phyloP scores from a whole-genome alignment of 805 yeast genomes.

The Lipomyces oligophaga region DNA sequence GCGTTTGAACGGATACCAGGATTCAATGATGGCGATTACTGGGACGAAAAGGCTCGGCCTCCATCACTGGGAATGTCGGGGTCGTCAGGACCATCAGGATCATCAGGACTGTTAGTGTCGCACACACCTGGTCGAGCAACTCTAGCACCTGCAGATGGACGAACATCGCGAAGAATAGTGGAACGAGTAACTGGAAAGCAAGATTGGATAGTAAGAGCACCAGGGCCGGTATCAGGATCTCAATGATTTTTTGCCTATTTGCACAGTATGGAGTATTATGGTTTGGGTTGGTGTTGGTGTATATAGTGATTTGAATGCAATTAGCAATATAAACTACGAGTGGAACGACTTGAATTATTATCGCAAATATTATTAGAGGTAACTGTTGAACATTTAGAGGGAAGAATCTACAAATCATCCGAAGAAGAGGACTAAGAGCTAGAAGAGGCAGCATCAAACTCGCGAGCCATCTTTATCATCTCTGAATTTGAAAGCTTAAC shows the following conservation, averaged over 20 bases:
- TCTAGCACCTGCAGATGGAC: slow-evolving; percentile 15
- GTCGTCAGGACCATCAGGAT: background rate
- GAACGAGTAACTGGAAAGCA: slow-evolving; percentile 22
- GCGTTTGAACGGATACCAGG: slow-evolving; percentile 48
- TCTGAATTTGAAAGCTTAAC: slow-evolving; percentile 25
- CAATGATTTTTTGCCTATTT: too few relatives aligned
- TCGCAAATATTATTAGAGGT: too few relatives aligned
- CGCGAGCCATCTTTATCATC: slow-evolving; percentile 22
- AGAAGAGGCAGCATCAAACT: slow-evolving; percentile 5
- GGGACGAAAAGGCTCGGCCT: slow-evolving; percentile 39
- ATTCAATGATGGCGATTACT: slow-evolving; percentile 46
- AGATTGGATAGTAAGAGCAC: slow-evolving; percentile 21
- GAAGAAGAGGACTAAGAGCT: too few relatives aligned
- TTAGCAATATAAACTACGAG: too few relatives aligned
- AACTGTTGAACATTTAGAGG: too few relatives aligned
- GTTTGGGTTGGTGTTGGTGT: too few relatives aligned
- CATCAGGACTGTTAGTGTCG: background rate
- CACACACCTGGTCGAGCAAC: slow-evolving; percentile 2
- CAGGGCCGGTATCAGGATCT: too few relatives aligned
- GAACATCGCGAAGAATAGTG: slow-evolving; percentile 7
- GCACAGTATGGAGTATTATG: too few relatives aligned
- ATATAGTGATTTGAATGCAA: too few relatives aligned
- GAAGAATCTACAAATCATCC: too few relatives aligned
- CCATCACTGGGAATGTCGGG: background rate
- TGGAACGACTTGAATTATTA: too few relatives aligned